Evolutionary conservation across 2,329 filamentous ascomycete genomes (phyloP).

Genomic region (Trichoderma oligosporum): DNA sequence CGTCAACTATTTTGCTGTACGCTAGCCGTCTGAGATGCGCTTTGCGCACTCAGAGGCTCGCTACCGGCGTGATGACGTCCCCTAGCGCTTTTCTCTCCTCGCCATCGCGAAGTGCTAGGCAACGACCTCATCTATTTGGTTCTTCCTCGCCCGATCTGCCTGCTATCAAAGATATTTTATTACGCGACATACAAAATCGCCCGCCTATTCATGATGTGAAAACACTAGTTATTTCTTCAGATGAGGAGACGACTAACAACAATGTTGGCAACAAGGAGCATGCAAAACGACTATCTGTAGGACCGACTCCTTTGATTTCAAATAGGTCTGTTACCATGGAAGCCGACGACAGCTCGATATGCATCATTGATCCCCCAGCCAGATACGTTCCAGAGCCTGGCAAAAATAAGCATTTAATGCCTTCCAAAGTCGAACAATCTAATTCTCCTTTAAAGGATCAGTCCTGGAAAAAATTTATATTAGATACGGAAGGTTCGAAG

Average conservation of each 20-base stretch:
- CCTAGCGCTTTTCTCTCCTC: constrained; percentile 33
- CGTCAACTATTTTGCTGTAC: constrained; percentile 30
- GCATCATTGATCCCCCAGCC: constrained; percentile 25
- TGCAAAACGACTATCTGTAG: not conserved
- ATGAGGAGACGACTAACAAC: constrained; percentile 24
- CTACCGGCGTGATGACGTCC: constrained; percentile 33
- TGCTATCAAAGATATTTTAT: constrained; percentile 47
- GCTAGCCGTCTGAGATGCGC: constrained; percentile 41
- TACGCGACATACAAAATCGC: constrained; percentile 29
- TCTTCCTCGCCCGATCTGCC: constrained; percentile 57
- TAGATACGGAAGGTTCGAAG: constrained; percentile 13
- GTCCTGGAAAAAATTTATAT: constrained; percentile 38
- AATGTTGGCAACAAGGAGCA: not conserved
- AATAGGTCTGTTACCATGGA: not conserved
- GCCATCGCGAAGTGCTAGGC: constrained; percentile 32
- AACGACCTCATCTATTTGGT: constrained; percentile 28
- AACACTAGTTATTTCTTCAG: constrained; percentile 36
- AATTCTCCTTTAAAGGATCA: constrained; percentile 28
- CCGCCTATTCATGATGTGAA: constrained; percentile 37
- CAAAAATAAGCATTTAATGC: constrained; percentile 20
- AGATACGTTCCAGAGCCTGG: constrained; percentile 21
- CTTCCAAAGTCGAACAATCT: constrained; percentile 8
- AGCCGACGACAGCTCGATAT: constrained; percentile 19
- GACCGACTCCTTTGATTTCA: not conserved
- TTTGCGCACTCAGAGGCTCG: constrained; percentile 39